phyloP scores from a whole-genome alignment of 345 rosid genomes.

The Noccaea bulbosa region DNA sequence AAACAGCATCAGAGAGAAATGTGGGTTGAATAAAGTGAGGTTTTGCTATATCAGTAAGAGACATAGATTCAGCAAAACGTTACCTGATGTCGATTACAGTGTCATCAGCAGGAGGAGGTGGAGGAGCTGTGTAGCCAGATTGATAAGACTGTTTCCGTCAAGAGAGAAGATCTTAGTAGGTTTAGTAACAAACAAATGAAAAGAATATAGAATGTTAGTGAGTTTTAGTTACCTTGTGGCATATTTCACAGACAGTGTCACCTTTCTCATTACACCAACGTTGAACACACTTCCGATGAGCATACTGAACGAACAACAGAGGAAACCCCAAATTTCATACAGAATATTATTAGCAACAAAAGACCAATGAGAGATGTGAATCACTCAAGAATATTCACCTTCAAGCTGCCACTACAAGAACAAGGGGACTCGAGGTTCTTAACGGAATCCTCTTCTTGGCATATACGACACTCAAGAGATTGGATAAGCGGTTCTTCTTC shows the following conservation, averaged over 20 bases:
- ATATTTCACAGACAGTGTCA: conserved; percentile 87
- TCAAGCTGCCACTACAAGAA: conserved; percentile 94
- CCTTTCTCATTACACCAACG: conserved; percentile 99
- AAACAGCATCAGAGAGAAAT: not conserved
- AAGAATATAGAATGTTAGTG: not conserved
- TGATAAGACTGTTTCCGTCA: conserved; percentile 64
- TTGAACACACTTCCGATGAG: conserved; percentile 98
- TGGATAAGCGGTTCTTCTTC: conserved; percentile 77
- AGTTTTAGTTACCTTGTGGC: conserved; percentile 72
- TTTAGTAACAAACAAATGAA: not conserved
- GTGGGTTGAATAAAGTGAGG: not conserved
- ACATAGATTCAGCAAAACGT: conserved; percentile 6
- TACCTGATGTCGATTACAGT: conserved; percentile 80
- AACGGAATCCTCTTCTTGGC: conserved; percentile 91
- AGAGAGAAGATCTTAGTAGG: conserved; percentile 1
- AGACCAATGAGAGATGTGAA: conserved; percentile 1
- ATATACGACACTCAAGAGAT: conserved; percentile 86
- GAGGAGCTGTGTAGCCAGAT: conserved; percentile 82
- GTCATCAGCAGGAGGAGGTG: conserved; percentile 65
- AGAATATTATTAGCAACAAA: no score
- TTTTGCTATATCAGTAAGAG: not conserved
- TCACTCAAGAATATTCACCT: conserved; percentile 50
- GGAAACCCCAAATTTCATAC: no score
- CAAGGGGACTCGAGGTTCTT: conserved; percentile 90
- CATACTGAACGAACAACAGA: conserved; percentile 62